A percentile compares a stretch with the other conserved stretches of the same genome.
phyloP scores from a whole-genome alignment of 2,329 filamentous ascomycete genomes.

The Zymoseptoria tritici region DNA sequence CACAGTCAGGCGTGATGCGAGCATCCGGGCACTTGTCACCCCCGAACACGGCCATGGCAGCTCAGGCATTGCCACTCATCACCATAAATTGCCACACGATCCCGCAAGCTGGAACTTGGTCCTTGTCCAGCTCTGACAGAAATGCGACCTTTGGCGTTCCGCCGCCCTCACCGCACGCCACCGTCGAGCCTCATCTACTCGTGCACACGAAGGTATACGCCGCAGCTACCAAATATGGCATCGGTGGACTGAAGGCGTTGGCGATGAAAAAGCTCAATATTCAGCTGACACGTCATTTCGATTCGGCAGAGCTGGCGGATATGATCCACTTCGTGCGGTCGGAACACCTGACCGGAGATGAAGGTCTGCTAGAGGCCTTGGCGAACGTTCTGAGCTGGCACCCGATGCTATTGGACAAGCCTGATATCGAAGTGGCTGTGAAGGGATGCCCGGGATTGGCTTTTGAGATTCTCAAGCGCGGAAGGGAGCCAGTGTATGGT shows the following conservation, averaged over 20 bases:
- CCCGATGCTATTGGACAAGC: constrained; percentile 18
- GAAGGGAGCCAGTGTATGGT: constrained; percentile 2
- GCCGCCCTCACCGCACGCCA: constrained; percentile 18
- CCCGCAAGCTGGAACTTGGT: background rate
- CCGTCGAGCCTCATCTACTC: constrained; percentile 12
- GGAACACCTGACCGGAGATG: constrained; percentile 23
- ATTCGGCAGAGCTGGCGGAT: constrained; percentile 24
- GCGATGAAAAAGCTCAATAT: constrained; percentile 23
- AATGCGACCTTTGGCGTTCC: background rate
- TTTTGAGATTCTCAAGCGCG: constrained; percentile 23
- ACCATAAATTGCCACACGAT: background rate
- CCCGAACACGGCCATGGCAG: constrained; percentile 15
- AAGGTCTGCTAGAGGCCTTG: constrained; percentile 27
- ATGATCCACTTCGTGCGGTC: constrained; percentile 25
- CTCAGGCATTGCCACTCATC: constrained; percentile 16
- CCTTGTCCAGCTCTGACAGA: background rate
- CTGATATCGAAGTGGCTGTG: constrained; percentile 23
- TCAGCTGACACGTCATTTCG: constrained; percentile 18
- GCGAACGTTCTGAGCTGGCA: constrained; percentile 21
- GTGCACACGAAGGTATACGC: constrained; percentile 24
- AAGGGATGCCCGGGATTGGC: constrained; percentile 25
- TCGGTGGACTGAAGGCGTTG: constrained; percentile 19
- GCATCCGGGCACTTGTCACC: constrained; percentile 6
- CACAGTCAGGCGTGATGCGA: constrained; percentile 1
- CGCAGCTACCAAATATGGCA: constrained; percentile 19